A percentile compares a stretch with the other conserved stretches of the same genome.
Evolutionary conservation across 1,284 basidiomycete genomes (phyloP).

Genomic region (Malassezia furfur): DNA sequence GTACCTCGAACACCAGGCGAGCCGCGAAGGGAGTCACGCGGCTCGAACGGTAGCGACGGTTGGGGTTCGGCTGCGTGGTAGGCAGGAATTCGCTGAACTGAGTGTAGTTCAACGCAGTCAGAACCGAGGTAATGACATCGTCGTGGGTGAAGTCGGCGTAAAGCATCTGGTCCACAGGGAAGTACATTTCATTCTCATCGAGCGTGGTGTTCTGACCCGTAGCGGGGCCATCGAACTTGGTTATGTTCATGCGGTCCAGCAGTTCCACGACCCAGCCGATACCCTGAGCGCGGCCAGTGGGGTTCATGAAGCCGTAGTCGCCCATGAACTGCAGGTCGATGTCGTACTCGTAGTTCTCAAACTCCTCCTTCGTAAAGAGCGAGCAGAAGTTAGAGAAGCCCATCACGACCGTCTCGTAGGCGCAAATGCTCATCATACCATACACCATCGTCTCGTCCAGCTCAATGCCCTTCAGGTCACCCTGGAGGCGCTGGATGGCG

Average conservation of each 20-base stretch:
- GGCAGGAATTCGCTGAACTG: constrained; percentile 29
- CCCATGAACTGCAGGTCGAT: constrained; percentile 51
- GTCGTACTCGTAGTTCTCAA: constrained; percentile 65
- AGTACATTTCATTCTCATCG: constrained; percentile 24
- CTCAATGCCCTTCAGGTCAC: constrained; percentile 23
- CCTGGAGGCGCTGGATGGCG: constrained; percentile 32
- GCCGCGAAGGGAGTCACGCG: constrained; percentile 35
- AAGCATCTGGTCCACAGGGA: constrained; percentile 37
- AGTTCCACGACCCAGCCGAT: constrained; percentile 60
- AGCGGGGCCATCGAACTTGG: constrained; percentile 16
- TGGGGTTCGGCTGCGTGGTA: constrained; percentile 21
- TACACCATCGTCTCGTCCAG: constrained; percentile 50
- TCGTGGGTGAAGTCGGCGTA: constrained; percentile 44
- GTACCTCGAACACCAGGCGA: constrained; percentile 27
- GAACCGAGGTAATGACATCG: constrained; percentile 30
- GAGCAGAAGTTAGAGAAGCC: constrained; percentile 59
- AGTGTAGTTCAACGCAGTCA: constrained; percentile 39
- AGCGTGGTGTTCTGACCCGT: constrained; percentile 39
- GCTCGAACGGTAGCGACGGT: constrained; percentile 27
- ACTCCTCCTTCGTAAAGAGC: constrained; percentile 77
- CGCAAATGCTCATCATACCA: constrained; percentile 49
- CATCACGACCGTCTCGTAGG: constrained; percentile 37
- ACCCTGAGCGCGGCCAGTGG: constrained; percentile 68
- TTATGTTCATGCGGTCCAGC: constrained; percentile 28
- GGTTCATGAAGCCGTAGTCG: constrained; percentile 68